These are phyloP conservation scores for Pulicaria dysenterica DNA, from an alignment of 129 eudicot species.

Conservation along the genomic window DNA sequence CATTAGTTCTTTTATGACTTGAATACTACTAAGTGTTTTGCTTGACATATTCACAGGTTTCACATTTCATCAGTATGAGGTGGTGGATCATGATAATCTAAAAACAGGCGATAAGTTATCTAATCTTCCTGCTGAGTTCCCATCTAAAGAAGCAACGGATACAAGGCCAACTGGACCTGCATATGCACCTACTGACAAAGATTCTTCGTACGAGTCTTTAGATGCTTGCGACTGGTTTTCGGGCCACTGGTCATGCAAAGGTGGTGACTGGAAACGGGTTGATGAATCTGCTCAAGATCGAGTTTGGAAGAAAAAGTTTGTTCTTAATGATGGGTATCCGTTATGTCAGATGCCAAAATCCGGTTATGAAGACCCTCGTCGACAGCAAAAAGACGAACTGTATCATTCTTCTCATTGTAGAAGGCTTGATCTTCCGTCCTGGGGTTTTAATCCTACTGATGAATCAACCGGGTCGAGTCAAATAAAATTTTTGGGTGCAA, in stretches of 20 bases:
- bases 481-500: conserved; percentile 40
- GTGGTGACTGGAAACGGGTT: conserved; percentile 94
- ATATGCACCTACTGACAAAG: conserved; percentile 43
- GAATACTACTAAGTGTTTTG: conserved; percentile 9
- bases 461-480: conserved; percentile 60
- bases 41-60: conserved; percentile 47
- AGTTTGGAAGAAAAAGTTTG: conserved; percentile 59
- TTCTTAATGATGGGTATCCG: conserved; percentile 87
- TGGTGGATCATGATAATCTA: conserved; percentile 42
- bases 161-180: conserved; percentile 38
- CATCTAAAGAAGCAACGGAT: conserved; percentile 46
- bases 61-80: conserved; percentile 34
- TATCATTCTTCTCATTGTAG: conserved; percentile 59
- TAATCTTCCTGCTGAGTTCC: conserved; percentile 41
- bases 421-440: conserved; percentile 78
- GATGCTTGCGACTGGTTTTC: conserved; percentile 60
- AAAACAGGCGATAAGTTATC: conserved; percentile 28
- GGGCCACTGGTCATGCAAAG: conserved; percentile 81
- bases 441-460: conserved; percentile 82
- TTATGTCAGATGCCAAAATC: conserved; percentile 86
- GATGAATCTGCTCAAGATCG: conserved; percentile 66
- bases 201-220: conserved; percentile 31
- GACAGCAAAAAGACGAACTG: conserved; percentile 73
- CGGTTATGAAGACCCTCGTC: conserved; percentile 81
- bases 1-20: conserved; percentile 3